Evolutionary conservation across 352 stramenopile species (phyloP).

Genomic region (Blastocystis sp.): DNA sequence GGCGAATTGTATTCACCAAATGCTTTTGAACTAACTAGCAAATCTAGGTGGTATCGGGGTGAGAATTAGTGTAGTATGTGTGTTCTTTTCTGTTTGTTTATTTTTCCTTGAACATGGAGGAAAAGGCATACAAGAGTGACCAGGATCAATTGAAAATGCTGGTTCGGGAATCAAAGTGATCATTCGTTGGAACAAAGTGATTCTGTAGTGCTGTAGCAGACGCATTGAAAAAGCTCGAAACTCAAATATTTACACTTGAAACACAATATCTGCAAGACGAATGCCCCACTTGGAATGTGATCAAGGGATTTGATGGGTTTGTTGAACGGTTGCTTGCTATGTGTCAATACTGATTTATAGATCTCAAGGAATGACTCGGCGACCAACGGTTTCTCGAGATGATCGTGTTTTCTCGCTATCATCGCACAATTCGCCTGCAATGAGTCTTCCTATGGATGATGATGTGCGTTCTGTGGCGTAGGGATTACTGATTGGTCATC

Average conservation of each 20-base stretch:
- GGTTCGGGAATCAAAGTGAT: conserved; percentile 6
- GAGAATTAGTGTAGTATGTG: not conserved
- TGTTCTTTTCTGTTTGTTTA: not conserved
- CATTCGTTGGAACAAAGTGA: not conserved
- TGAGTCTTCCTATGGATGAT: conserved; percentile 45
- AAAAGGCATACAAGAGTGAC: conserved; percentile 17
- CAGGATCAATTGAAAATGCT: conserved; percentile 52
- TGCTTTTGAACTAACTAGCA: not conserved
- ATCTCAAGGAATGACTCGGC: not conserved
- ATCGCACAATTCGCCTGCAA: conserved; percentile 42
- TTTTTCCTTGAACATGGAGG: not conserved
- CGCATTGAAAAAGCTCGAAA: conserved; percentile 5
- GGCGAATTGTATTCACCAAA: not conserved
- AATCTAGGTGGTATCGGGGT: not conserved
- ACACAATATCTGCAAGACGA: conserved; percentile 48
- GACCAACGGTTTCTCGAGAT: not conserved
- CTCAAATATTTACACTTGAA: conserved; percentile 4
- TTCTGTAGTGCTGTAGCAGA: conserved; percentile 4
- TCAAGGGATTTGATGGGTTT: conserved; percentile 34
- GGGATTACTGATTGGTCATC: not conserved
- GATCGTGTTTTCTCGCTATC: conserved; percentile 55
- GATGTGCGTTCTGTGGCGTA: conserved; percentile 17
- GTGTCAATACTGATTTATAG: not conserved
- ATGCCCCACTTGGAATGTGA: conserved; percentile 35
- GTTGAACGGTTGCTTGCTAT: not conserved